Evolutionary conservation across 306 rosid species (phyloP).

Genomic region (Vigna hirtella): DNA sequence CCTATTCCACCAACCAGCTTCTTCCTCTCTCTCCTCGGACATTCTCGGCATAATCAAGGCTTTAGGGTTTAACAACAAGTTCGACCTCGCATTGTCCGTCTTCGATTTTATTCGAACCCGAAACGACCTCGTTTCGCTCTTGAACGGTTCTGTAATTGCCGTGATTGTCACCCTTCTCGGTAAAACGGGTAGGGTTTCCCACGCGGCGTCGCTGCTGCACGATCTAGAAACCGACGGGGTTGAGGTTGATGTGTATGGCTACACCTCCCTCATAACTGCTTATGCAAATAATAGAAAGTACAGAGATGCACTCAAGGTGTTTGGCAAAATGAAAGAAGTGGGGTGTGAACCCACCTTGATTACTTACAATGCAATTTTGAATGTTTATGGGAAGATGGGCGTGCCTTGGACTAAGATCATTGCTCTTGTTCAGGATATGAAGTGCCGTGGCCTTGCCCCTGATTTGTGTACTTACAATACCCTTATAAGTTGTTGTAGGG

Average conservation of each 20-base stretch:
- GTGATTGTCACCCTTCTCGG: constrained; percentile 71
- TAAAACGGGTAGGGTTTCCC: constrained; percentile 65
- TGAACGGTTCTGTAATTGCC: constrained; percentile 63
- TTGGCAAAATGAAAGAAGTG: constrained; percentile 67
- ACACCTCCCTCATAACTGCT: constrained; percentile 75
- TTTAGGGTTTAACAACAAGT: constrained; percentile 64
- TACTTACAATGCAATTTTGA: constrained; percentile 78
- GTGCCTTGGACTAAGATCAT: constrained; percentile 81
- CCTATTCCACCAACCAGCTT: constrained; percentile 25
- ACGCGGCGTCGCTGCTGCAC: constrained; percentile 62
- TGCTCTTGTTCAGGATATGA: constrained; percentile 68
- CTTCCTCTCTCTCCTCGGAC: constrained; percentile 53
- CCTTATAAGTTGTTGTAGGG: constrained; percentile 73
- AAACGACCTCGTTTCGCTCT: constrained; percentile 48
- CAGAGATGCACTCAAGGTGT: constrained; percentile 72
- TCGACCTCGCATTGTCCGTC: constrained; percentile 64
- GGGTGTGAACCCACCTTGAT: constrained; percentile 75
- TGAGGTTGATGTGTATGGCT: constrained; percentile 72
- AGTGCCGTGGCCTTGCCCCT: constrained; percentile 62
- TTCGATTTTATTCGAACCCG: constrained; percentile 63
- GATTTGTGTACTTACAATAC: constrained; percentile 85
- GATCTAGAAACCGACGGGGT: constrained; percentile 62
- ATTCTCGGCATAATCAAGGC: constrained; percentile 68
- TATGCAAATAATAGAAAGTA: constrained; percentile 75
- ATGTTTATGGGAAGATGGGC: constrained; percentile 89